These are phyloP conservation scores for Microdochium paspali DNA, from an alignment of 2,329 filamentous ascomycete species.

Conservation along the genomic window DNA sequence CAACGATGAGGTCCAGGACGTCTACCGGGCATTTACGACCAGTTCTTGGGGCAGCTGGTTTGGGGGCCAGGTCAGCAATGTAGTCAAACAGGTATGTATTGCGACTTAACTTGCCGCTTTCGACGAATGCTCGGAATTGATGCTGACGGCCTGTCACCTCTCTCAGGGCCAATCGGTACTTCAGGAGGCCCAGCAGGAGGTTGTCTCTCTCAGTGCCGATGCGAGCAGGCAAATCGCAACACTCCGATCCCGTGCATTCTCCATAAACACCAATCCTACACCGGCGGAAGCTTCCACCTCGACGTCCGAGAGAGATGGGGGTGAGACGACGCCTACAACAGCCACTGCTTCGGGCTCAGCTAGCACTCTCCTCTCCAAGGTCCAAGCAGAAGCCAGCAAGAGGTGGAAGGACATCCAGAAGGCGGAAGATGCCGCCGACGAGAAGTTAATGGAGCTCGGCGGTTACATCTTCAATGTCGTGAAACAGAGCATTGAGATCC, in stretches of 20 bases:
- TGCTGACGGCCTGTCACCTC: constrained; percentile 2
- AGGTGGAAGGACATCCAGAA: constrained; percentile 81
- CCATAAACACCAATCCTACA: constrained; percentile 39
- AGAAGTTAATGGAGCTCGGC: constrained; percentile 86
- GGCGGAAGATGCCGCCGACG: constrained; percentile 92
- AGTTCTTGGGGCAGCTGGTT: constrained; percentile 87
- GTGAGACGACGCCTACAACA: constrained; percentile 7
- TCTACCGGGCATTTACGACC: constrained; percentile 84
- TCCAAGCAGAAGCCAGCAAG: constrained; percentile 70
- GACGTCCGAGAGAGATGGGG: constrained; percentile 12
- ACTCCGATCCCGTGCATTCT: constrained; percentile 66
- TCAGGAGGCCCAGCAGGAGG: constrained; percentile 78
- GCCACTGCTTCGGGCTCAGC: background rate
- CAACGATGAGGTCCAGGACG: constrained; percentile 86
- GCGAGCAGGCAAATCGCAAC: constrained; percentile 72
- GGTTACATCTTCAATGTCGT: constrained; percentile 84
- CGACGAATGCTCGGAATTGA: constrained; percentile 1
- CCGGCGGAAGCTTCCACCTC: constrained; percentile 5
- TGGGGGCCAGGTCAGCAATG: constrained; percentile 79
- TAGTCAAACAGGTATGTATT: constrained; percentile 74
- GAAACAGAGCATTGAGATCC: constrained; percentile 80
- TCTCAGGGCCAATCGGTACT: constrained; percentile 69
- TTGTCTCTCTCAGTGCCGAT: constrained; percentile 68
- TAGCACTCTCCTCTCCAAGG: constrained; percentile 56
- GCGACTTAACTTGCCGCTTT: constrained; percentile 1